Base-by-base conservation (phyloP, 2,329 filamentous ascomycete species). In the Colletotrichum filicis region DNA sequence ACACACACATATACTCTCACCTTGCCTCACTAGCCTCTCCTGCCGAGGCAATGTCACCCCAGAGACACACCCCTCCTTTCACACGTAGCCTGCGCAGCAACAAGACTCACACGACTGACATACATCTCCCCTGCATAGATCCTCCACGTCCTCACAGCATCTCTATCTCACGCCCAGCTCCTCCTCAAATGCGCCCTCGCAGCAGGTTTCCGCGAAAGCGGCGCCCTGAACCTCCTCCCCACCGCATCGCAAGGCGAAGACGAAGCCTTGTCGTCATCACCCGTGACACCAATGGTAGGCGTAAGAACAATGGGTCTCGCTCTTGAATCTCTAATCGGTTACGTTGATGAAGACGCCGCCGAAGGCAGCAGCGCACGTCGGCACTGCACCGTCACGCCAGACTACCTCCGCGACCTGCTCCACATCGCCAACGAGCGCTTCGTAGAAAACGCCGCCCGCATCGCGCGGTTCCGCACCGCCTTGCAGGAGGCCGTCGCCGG, bases 191-290 rank as follows among this genome's bases (percentile, higher is more conserved):
- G 93, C 57, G 95, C 94, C 1, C 86, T 96, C 11, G 90, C 92
- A 77, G 93, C 95, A 4, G 96, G 96, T 0, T 98, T 98, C 80
- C 92, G 96, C 16, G 96, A 98, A 83, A 97, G 93, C 72, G 96
- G 96, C 22, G 92, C 96, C 62, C 88, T 97, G 71, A 94, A 92
- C 78, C 80, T 94, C 59, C 81, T 82, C 1, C 77, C 82, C 5
- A 76, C 82, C 6, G 75, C 1, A 66, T 77, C 2, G 16, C 59
- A n/a, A 12, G 58, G 14, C 22, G 42, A 57, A 22, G 80, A 81
- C 14, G 81, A 82, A 22, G 81, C 83, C 3, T 74, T 81, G 0
- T 76, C 46, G 1, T 75, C 81, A 0, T 76, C 46, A 1, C 30
- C 71, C 12, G 75, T 81, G 5, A 88, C 80, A 22, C 95, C 95